Evolutionary conservation across 495 filamentous ascomycete species (phyloP), one percentile per base, ranked within the genome.

Genomic region (Penicillium angulare): DNA sequence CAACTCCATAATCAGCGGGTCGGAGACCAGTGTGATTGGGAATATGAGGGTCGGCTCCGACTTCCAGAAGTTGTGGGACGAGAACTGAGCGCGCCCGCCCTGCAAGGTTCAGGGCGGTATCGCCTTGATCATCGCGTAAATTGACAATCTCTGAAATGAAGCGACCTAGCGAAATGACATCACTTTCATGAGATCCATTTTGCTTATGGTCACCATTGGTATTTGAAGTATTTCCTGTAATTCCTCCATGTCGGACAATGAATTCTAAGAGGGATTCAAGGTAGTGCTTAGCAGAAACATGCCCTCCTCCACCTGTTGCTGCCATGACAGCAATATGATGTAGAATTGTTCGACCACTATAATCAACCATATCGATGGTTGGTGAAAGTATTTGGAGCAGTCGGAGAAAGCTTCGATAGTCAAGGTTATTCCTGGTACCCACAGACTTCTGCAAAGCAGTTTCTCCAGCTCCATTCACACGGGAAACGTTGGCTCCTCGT

Each of bases 141-240:
- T 98, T 97, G 52, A 98, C 92, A 57, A 98, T 88, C 59, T 97
- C 91, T 18, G 86, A 86, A 78, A 98, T 95, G 69, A 98, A 97
- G 31, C 88, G 84, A 5, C 85, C 89, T 17, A 98, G 77, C 26
- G 84, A 85, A 63, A 97, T 93, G 50, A 86, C 82, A 32, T 85
- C 83, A 3, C 61, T 61, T 5, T 54, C 54, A 23, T 66, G 36
- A 39, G 74, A 59, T 7, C 60, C 59, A 35, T 66, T 61, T 53
- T 67, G 50, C 13, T 45, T 45, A 43, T 50, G 64, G 8, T 58
- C 62, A 24, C 65, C 69, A 52, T 73, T 70, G 22, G 70, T 58
- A 9, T 57, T 65, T 10, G 63, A 55, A 55, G 81, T 72, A 7
- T 76, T 76, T 49, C 85, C 87, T 55, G 81, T 72, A 7, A 76